A percentile compares a stretch with the other conserved stretches of the same genome.
Evolutionary conservation across 371 early-diverging fungal genomes (phyloP).

Genomic region (Chytridium lagenaria): DNA sequence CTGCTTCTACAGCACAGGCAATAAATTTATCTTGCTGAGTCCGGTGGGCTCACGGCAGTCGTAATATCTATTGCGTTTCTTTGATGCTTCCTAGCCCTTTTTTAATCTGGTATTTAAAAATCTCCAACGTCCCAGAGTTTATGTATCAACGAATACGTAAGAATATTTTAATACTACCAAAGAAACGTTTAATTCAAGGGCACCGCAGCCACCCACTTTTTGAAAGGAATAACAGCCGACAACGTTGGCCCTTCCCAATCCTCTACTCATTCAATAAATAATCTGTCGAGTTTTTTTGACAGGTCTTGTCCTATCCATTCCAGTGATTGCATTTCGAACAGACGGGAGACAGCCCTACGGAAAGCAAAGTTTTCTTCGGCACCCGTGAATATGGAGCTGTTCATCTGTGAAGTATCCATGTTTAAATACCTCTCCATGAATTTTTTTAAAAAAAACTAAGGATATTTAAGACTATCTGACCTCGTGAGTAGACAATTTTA

Average conservation of each 20-base stretch:
- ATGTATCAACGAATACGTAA: too few species aligned
- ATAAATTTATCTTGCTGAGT: too few species aligned
- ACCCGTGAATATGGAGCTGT: conserved; percentile 78
- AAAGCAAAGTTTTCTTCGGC: conserved; percentile 97
- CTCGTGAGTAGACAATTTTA: conserved; percentile 57
- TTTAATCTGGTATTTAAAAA: too few species aligned
- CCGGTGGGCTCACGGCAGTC: too few species aligned
- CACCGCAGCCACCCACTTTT: too few species aligned
- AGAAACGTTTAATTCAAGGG: too few species aligned
- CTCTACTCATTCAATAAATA: background rate
- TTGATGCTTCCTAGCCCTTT: too few species aligned
- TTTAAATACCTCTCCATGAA: background rate
- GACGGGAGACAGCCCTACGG: conserved; percentile 84
- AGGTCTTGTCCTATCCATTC: conserved; percentile 15
- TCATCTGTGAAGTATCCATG: conserved; percentile 30
- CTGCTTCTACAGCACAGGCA: too few species aligned
- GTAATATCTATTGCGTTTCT: too few species aligned
- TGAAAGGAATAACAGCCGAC: background rate
- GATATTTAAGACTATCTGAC: conserved; percentile 19
- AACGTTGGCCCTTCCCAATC: background rate
- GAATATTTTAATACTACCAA: too few species aligned
- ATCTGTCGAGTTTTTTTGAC: background rate
- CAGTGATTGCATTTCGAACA: conserved; percentile 87
- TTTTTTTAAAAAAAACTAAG: background rate
- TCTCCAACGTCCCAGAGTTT: too few species aligned